phyloP scores from a whole-genome alignment of 2,329 filamentous ascomycete species.

The Sphaerulina populicola region DNA sequence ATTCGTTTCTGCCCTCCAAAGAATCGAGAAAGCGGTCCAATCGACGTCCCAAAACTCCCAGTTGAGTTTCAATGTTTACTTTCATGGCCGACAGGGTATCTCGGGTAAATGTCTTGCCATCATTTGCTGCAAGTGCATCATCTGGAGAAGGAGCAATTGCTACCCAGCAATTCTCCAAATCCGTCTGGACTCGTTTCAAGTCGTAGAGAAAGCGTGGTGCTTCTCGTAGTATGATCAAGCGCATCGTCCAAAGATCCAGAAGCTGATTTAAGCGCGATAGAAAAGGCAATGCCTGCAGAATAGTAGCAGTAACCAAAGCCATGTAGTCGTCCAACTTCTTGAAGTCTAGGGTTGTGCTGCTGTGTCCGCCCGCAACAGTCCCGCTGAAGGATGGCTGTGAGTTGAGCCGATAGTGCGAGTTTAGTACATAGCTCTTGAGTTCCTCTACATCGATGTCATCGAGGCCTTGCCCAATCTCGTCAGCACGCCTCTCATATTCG shows the following conservation, averaged over 20 bases:
- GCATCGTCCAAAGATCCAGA: slow-evolving; percentile 69
- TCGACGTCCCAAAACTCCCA: slow-evolving; percentile 60
- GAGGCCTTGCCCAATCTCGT: slow-evolving; percentile 62
- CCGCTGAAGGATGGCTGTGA: slow-evolving; percentile 40
- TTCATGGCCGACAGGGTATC: slow-evolving; percentile 34
- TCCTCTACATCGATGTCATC: slow-evolving; percentile 70
- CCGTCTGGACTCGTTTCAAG: slow-evolving; percentile 55
- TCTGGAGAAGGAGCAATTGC: slow-evolving; percentile 40
- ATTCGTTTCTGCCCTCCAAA: slow-evolving; percentile 75
- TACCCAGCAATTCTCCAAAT: slow-evolving; percentile 59
- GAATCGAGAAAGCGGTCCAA: slow-evolving; percentile 81
- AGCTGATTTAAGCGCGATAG: slow-evolving; percentile 64
- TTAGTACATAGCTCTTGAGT: slow-evolving; percentile 78
- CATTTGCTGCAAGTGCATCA: neutral
- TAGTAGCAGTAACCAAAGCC: slow-evolving; percentile 80
- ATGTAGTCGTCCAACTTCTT: slow-evolving; percentile 72
- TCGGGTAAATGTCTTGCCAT: slow-evolving; percentile 17
- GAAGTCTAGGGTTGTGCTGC: slow-evolving; percentile 17
- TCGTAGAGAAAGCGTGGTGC: slow-evolving; percentile 60
- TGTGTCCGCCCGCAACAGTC: slow-evolving; percentile 18
- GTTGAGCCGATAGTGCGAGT: slow-evolving; percentile 58
- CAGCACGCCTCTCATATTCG: slow-evolving; percentile 62
- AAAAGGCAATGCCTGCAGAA: slow-evolving; percentile 78
- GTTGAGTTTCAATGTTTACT: slow-evolving; percentile 56
- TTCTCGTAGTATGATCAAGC: slow-evolving; percentile 64